Evolutionary conservation across 805 yeast genomes (phyloP), one percentile per base, ranked within the genome.

Genomic region (Candida verbasci): DNA sequence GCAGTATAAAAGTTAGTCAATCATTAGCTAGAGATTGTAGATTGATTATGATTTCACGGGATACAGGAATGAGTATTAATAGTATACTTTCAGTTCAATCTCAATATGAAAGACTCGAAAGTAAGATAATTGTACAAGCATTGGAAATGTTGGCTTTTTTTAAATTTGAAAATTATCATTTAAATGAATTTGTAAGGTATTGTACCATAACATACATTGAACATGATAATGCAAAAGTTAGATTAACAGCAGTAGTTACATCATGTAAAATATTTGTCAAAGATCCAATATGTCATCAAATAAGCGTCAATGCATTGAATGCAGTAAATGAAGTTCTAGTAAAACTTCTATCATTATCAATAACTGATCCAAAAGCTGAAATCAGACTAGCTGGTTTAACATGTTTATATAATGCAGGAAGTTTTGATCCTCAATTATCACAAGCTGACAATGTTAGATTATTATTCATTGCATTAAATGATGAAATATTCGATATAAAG

Each of bases 381-480:
- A 86, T 91, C 22, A 68, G 99, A 39, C 62, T 85, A 8, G 89
- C 85, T 43, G 87, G 91, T 1, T 64, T 93, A 39, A 72, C 73
- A 35, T 74, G 88, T 31, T 65, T 94, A 25, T 64, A 58, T 8
- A 52, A 58, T 22, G 85, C 85, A 24, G 74, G 80, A 2, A 72
- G 73, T 40, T 85, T 91, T 55, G 97, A 93, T 50, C 86, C 96
- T 0, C 97, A 93, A 50, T 60, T 93, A 22, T 86, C 97, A 0
- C 97, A 93, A 56, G 94, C 96, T 1, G 95, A 86, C 41, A 89
- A 88, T 55, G 91, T 89, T 22, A 71, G 86, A 37, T 60, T 89
- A 10, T 65, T 93, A 16, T 86, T 91, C 50, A 85, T 89, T 68
- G 91, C 96, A 0, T 64, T 91, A 39, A 86, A 93, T 53, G 99